Evolutionary conservation across 306 rosid genomes (phyloP), one percentile per base, ranked within the genome.

Genomic region (Vigna angularis): DNA sequence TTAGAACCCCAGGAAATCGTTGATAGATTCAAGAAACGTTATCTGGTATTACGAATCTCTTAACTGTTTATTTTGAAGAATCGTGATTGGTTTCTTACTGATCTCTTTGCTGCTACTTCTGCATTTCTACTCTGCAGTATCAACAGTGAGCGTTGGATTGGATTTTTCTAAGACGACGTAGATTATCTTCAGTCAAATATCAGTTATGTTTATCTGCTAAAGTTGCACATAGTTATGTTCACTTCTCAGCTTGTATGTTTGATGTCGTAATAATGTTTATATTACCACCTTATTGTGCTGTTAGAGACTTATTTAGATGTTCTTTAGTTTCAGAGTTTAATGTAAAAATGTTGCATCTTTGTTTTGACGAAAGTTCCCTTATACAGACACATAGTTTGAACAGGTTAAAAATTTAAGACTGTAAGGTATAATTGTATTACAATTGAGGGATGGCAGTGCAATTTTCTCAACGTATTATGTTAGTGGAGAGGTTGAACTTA

Each of bases 21-120:
- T 69, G 89, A 74, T 15, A 0, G 0, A 24, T 94, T 57, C 90
- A 91, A 84, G 86, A 86, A 78, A 50, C 87, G 84, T 9, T 78
- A 83, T 44, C 15, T 84, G 96, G 98, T 91, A 34, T 38, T 18
- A 48, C 36, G 71, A 70, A 42, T 69, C 42, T 66, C 18, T n/a
- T 18, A 58, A 30, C 30, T 18, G 55, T 30, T 30, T 0, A 48
- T 61, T 16, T 59, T 36, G 51, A 52, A 68, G 57, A 66, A n/a
- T 71, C 32, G 49, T 79, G 69, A 56, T 72, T 79, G 6, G 45
- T 64, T 64, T 50, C 22, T 55, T 42, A 51, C 24, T 53, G 26
- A 66, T 66, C 30, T 66, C 28, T 48, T 26, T 16, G 32, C 6
- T 38, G 17, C 15, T 16, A 63, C 18, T 57, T 53, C 5, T 40